Evolutionary conservation across 192 early-diverging fungal genomes (phyloP), one percentile per base, ranked within the genome.

Genomic region (Backusella macrospora): DNA sequence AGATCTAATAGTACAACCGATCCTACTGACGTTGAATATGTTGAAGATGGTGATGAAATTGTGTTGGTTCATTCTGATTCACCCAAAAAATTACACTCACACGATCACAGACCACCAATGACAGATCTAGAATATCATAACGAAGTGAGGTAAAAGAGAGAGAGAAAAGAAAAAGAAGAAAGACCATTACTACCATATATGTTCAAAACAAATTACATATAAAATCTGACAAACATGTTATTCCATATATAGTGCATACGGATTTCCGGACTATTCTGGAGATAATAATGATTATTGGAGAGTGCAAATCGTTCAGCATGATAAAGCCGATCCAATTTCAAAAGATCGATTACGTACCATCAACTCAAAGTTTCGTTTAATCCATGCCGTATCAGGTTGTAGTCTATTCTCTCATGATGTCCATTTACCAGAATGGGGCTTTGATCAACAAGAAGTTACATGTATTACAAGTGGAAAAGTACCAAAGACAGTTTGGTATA

Each of bases 271-370:
- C 3, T 94, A 93, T 76, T 70, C 83, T 47, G 97, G 97, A 47
- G 97, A 99, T 76, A 85, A 91, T 42, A 99, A 99, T 75, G 97
- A 99, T 81, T 86, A 91, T 78, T 99, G 94, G 95, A 88, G 90
- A 26, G 87, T 99, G 2, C 89, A 96, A 78, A 92, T 96, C 69
- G 71, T 91, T 18, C 86, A 90, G 9, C 73, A 87, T 73, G 88
- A 93, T 45, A 73, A 81, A 23, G 70, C 68, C 7, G 87, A 89
- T 49, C 74, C 85, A 3, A 78, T 81, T 48, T 80, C 90, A 18
- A 80, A 83, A 59, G 78, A 83, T n/a, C 73, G 77, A 29, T 78
- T 95, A 65, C 87, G 90, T 74, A 90, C 92, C 21, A 84, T 95
- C 65, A 77, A 88, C 72, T 86, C 86, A 18, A 90, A 89, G 76